Evolutionary conservation across 2,329 filamentous ascomycete genomes (phyloP).

Genomic region (Aspergillus fumigatus): DNA sequence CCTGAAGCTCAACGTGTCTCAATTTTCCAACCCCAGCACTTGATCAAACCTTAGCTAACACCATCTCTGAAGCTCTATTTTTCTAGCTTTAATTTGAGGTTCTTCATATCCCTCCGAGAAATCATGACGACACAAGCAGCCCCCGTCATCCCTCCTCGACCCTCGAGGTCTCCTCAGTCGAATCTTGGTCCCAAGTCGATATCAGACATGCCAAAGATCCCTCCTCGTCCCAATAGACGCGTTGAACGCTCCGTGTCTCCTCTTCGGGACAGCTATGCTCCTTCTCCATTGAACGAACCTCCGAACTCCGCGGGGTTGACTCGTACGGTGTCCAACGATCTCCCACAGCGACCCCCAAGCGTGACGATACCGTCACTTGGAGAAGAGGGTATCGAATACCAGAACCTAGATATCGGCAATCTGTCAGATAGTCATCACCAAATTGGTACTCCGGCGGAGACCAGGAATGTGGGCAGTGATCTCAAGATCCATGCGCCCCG

Average conservation of each 20-base stretch:
- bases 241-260: constrained; percentile 73
- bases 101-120: constrained; percentile 2
- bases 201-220: constrained; percentile 63
- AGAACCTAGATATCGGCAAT: constrained; percentile 50
- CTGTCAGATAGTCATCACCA: constrained; percentile 38
- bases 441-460: constrained; percentile 60
- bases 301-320: constrained; percentile 39
- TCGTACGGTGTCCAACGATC: constrained; percentile 32
- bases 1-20: neutral
- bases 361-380: constrained; percentile 80
- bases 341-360: constrained; percentile 61
- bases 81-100: constrained; percentile 2
- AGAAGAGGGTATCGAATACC: constrained; percentile 87
- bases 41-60: neutral
- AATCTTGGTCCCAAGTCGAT: constrained; percentile 36
- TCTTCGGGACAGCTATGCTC: constrained; percentile 71
- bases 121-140: constrained; percentile 44
- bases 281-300: constrained; percentile 76
- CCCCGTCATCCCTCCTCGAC: constrained; percentile 60
- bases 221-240: constrained; percentile 67
- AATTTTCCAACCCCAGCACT: neutral
- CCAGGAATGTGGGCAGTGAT: constrained; percentile 71
- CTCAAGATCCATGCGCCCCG: constrained; percentile 84
- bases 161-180: constrained; percentile 49
- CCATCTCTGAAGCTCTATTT: neutral